Base-by-base conservation (phyloP, 495 filamentous ascomycete species). In the Aspergillus conjunctus region DNA sequence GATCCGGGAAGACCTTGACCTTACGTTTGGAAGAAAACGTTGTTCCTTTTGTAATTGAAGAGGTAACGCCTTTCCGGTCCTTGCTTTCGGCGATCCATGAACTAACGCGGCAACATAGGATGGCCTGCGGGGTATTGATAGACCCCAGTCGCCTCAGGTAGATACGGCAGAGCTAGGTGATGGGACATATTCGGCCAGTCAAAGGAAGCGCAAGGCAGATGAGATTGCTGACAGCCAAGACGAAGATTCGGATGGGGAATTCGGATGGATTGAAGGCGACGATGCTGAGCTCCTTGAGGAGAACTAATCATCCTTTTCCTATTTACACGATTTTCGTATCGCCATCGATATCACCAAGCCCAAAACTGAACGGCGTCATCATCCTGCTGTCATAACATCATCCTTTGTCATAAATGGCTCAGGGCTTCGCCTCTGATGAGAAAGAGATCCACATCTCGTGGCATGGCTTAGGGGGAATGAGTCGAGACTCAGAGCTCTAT, bases 191-290 rank as follows among this genome's bases (percentile, higher is more conserved):
- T 51, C 62, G 10, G 12, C 51, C 17, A 61, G 37, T 50, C 56
- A 45, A 67, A 66, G 72, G 34, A 84, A 84, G 57, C 76, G 81
- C n/a, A 84, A 83, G 56, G 73, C 75, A 15, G 75, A 77, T 44
- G 79, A 82, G 51, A 72, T 81, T 30, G 78, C 76, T 8, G 79
- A 83, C 58, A 83, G 79, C 53, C 70, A 81, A 56, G 81, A 80
- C 52, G 81, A 82, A 43, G 77, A 73, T 21, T 77, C 71, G 11
- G 78, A 80, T 17, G 67, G 56, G 10, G 81, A 82, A 9, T 73
- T 66, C 34, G 66, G 69, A 30, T 75, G 68, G 67, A 59, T 61
- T 12, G 66, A 69, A 50, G 67, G 65, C 26, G 56, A 64, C 37
- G 56, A 66, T 50, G 60, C 33, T 6, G 54, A 56, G 7, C 49